A percentile compares a stretch with the other conserved stretches of the same genome.
These are phyloP conservation scores for Acanthamoeba healyi DNA, from an alignment of 208 protist genomes.

Conservation along the genomic window DNA sequence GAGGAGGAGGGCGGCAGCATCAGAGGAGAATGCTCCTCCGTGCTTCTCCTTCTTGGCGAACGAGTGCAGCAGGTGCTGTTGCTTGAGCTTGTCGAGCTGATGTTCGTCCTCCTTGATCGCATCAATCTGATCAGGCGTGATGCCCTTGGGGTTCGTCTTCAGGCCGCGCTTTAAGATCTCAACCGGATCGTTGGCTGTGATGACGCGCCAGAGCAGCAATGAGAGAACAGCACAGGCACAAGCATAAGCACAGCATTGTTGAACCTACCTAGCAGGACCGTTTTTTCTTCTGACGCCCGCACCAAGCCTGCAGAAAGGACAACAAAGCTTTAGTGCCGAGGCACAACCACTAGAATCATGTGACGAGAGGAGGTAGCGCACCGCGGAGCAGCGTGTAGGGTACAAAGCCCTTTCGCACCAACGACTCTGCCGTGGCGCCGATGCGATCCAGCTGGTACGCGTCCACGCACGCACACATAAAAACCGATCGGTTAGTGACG, in stretches of 20 bases:
- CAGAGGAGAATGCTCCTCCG: not conserved
- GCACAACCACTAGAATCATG: not conserved
- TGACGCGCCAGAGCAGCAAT: not conserved
- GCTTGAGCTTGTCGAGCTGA: not conserved
- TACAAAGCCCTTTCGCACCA: not conserved
- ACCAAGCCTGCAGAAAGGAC: too few relatives aligned
- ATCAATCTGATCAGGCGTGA: not conserved
- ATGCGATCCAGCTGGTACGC: conserved; percentile 32
- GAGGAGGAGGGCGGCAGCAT: not conserved
- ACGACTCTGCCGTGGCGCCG: not conserved
- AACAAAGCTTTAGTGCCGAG: too few relatives aligned
- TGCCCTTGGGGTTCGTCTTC: not conserved
- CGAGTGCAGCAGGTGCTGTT: not conserved
- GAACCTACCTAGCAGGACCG: not conserved
- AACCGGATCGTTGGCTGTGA: conserved; percentile 16
- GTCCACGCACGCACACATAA: not conserved
- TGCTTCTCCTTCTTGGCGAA: not conserved
- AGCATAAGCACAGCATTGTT: not conserved
- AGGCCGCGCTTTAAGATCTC: not conserved
- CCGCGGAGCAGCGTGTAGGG: not conserved
- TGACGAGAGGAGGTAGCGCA: not conserved
- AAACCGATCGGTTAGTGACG: not conserved
- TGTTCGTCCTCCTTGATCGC: not conserved
- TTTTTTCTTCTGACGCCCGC: not conserved
- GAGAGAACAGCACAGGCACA: not conserved